phyloP scores from a whole-genome alignment of 2,329 filamentous ascomycete species.

The Aspergillus amoenus region DNA sequence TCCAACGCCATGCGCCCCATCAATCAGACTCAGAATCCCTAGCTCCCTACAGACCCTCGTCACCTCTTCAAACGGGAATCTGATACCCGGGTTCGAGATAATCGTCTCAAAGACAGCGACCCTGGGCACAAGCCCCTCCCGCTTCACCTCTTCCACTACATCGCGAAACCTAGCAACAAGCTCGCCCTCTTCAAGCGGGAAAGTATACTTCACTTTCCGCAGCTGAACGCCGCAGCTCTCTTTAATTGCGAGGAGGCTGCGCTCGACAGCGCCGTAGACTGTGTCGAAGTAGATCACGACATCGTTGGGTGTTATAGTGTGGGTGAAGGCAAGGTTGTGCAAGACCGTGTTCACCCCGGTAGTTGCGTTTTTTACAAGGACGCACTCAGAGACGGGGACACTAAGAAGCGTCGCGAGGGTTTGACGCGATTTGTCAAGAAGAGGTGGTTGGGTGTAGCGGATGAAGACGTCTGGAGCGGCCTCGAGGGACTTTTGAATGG shows the following conservation, averaged over 20 bases:
- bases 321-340: constrained; percentile 67
- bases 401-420: constrained; percentile 67
- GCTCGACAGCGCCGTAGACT: constrained; percentile 75
- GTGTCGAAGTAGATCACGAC: constrained; percentile 74
- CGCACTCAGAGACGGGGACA: constrained; percentile 63
- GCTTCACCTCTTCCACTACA: constrained; percentile 55
- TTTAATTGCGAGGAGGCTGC: constrained; percentile 68
- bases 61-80: constrained; percentile 74
- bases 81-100: constrained; percentile 72
- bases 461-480: constrained; percentile 72
- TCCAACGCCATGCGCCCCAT: constrained; percentile 83
- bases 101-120: constrained; percentile 79
- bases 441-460: constrained; percentile 62
- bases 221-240: constrained; percentile 57
- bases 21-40: constrained; percentile 71
- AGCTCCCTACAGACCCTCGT: constrained; percentile 63
- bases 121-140: constrained; percentile 61
- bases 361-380: constrained; percentile 81
- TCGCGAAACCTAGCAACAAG: constrained; percentile 62
- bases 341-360: constrained; percentile 69
- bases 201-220: constrained; percentile 60
- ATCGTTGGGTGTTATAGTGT: constrained; percentile 56
- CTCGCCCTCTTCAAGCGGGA: constrained; percentile 69
- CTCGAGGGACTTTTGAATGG: constrained; percentile 69
- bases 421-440: constrained; percentile 64